Conservation (phyloP, 2,329 filamentous ascomycete genomes). For the Exophiala bonariae region DNA sequence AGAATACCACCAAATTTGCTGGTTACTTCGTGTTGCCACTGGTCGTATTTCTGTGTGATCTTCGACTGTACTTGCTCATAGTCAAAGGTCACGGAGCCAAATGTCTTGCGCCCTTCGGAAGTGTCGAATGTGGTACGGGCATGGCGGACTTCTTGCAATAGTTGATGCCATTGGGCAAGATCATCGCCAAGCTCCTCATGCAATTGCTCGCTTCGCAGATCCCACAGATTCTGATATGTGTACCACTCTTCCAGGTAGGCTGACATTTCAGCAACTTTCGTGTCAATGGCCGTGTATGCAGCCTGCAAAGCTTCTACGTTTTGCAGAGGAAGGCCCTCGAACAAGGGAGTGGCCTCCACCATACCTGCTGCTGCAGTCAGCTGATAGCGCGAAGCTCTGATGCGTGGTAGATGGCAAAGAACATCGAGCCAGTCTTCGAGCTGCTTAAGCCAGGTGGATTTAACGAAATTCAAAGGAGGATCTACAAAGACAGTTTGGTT, state of each 20-base stretch:
- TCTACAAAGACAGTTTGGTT: conserved; percentile 98
- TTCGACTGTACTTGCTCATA: conserved; percentile 99
- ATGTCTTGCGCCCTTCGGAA: conserved; percentile 86
- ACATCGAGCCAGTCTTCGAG: conserved; percentile 91
- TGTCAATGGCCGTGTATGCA: conserved; percentile 81
- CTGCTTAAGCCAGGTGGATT: conserved; percentile 90
- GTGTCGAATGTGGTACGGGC: conserved; percentile 96
- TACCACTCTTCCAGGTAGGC: conserved; percentile 96
- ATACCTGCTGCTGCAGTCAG: conserved; percentile 68
- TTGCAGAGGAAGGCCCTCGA: conserved; percentile 79
- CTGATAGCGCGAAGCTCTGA: conserved; percentile 93
- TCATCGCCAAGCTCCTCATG: conserved; percentile 91
- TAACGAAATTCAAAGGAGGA: conserved; percentile 85
- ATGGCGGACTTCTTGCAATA: conserved; percentile 96
- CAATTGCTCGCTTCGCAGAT: conserved; percentile 92
- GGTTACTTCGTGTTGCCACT: conserved; percentile 98
- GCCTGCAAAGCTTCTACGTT: conserved; percentile 77
- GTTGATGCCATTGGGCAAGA: conserved; percentile 86
- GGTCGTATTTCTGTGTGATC: conserved; percentile 98
- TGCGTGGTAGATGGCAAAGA: conserved; percentile 87
- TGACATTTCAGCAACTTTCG: conserved; percentile 75
- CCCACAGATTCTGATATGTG: conserved; percentile 97
- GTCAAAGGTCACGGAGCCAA: conserved; percentile 92
- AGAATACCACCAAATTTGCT: conserved; percentile 89
- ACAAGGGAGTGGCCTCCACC: conserved; percentile 67